Base-by-base conservation (phyloP, 352 stramenopile species). In the Phytophthora fragariaefolia region DNA sequence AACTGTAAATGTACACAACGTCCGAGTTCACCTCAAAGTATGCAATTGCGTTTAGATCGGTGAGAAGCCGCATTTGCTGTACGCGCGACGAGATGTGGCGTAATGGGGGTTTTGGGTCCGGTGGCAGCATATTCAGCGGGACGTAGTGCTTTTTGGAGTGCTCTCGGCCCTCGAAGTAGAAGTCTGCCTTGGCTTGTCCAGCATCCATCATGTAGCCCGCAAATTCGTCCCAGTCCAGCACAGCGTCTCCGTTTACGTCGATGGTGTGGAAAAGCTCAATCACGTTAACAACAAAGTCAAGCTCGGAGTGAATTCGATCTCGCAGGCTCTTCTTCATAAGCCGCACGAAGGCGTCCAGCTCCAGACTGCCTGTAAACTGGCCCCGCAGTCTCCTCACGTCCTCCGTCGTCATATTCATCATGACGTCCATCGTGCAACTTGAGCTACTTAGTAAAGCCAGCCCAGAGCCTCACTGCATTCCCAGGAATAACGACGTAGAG, bases 221-320 rank as follows among this genome's bases (percentile, higher is more conserved):
- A 58, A 97, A 97, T 69, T 97, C 91, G 59, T 97, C 90, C 91
- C 91, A 97, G 57, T 97, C 91, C 56, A 97, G 72, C 18, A 77
- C 71, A 10, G 79, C 77, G 71, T 97, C 90, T 2, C 90, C 91
- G 43, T 97, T 97, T 55, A 97, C 85, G 64, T 97, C 91, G 53
- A 97, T 96, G 17, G 91, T 92, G 34, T 93, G 85, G 70, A 97
- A 97, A 28, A 97, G 81, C 36, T 97, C 87, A 48, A 93, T 88
- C 18, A 93, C 82, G 17, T 85, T 78, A 4, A 95, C 82, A 4
- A 96, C 83, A 73, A 97, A 93, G 60, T 93, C 82, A 9, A 95
- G 66, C 71, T 91, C 80, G 10, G 69, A 80, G 50, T 82, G 66
- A 56, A 91, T 90, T 58, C 83, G 83, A 52, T 91, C 76, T 45